phyloP scores from a whole-genome alignment of 177 flowering plant species.

The Telopea speciosissima region DNA sequence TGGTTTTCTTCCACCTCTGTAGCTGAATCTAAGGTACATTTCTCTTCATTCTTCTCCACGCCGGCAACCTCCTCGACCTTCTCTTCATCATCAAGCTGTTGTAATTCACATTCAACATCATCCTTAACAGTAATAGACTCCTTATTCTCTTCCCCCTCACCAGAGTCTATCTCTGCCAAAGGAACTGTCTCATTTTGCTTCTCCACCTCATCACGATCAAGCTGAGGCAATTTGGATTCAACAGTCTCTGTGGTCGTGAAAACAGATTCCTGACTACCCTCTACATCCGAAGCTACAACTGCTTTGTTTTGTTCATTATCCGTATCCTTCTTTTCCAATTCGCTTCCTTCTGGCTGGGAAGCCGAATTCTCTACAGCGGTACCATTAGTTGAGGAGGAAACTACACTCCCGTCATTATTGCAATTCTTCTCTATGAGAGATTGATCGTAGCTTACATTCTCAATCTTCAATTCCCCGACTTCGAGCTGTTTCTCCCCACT shows the following conservation, averaged over 20 bases:
- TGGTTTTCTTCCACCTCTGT: slow-evolving; percentile 2
- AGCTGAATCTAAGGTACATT: neutral
- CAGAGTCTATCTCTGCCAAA: neutral
- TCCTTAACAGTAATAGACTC: neutral
- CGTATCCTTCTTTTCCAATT: neutral
- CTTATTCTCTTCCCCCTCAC: neutral
- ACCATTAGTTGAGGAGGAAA: slow-evolving; percentile 6
- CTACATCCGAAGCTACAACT: no score
- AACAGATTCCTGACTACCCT: no score
- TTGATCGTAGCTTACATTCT: slow-evolving; percentile 4
- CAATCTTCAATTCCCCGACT: slow-evolving; percentile 11
- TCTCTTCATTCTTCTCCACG: neutral
- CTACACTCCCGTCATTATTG: slow-evolving; percentile 5
- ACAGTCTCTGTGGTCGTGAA: neutral
- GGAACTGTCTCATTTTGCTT: neutral
- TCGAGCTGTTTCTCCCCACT: slow-evolving; percentile 4
- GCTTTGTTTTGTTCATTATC: no score
- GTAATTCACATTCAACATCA: neutral
- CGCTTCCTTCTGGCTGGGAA: slow-evolving; percentile 1
- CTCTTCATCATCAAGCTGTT: neutral
- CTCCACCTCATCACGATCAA: slow-evolving; percentile 8
- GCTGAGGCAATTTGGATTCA: slow-evolving; percentile 8
- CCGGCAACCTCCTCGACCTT: neutral
- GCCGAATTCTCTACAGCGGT: neutral
- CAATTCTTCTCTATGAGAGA: neutral